Base-by-base conservation (phyloP, 2,329 filamentous ascomycete species). In the Diplocarpon mali region DNA sequence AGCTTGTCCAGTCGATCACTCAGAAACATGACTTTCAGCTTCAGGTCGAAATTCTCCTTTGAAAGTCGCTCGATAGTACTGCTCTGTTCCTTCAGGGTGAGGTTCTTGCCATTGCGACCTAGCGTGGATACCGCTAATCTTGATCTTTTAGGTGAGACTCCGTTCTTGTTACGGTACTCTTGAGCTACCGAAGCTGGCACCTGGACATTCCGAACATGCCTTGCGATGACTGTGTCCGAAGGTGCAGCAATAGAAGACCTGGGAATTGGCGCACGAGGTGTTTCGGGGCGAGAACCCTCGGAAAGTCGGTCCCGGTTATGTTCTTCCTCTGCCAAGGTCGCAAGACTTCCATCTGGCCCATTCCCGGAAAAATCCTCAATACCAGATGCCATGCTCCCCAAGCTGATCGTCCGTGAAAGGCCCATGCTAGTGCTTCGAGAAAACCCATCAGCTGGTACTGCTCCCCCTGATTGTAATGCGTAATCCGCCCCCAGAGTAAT, bases 21-120 rank as follows among this genome's bases (percentile, higher is more conserved):
- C 39, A 98, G 74, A 60, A 95, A 98, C 72, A 95, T 93, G 53
- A 96, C 92, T 62, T 95, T 93, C 65, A 96, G 80, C 65, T 96
- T 95, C 44, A 96, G 69, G 62, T 95, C 90, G 61, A 96, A 98
- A 53, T 98, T 98, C 64, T 98, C 92, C 66, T 98, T 98, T 48
- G 87, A 93, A 2, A 96, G 73, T 47, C 89, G 80, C 64, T 98
- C 92, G 52, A 98, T 95, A 12, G 90, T 96, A 65, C 84, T 94
- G 61, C 90, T 95, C 65, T 98, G 92, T 65, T 98, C 92, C 63
- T 95, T 96, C 34, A 98, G 69, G 0, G 92, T 96, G 65, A 98
- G 69, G 55, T 78, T 85, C 58, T 76, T 80, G 15, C 80, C 79
- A 36, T 72, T 71, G 35, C 77, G 71, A 27, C 69, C 67, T 44